Evolutionary conservation across 1,139 yeast species (phyloP).

Genomic region (Saccharomyces hybrid): DNA sequence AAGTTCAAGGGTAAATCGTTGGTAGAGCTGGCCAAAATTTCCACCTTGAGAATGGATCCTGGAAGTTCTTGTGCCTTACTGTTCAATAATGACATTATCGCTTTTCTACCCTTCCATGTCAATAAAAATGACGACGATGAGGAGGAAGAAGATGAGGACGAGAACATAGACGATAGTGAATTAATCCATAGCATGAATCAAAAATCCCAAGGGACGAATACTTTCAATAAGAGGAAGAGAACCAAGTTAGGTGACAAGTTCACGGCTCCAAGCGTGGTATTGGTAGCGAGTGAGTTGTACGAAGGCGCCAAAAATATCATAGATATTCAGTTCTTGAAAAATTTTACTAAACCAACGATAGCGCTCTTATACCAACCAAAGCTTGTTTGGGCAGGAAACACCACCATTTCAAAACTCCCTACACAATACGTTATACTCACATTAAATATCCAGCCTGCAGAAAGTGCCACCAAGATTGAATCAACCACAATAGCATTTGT

Average conservation of each 20-base stretch:
- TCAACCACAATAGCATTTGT: constrained; percentile 23
- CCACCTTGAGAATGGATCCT: constrained; percentile 62
- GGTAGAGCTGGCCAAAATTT: constrained; percentile 37
- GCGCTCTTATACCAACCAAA: constrained; percentile 61
- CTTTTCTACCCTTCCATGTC: constrained; percentile 52
- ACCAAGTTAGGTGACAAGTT: constrained; percentile 6
- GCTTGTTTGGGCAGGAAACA: constrained; percentile 70
- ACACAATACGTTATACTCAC: constrained; percentile 22
- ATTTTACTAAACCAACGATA: constrained; percentile 73
- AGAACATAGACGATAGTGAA: constrained; percentile 14
- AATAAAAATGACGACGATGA: constrained; percentile 25
- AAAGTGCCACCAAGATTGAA: constrained; percentile 9
- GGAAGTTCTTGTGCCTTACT: constrained; percentile 54
- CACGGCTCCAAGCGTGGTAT: constrained; percentile 33
- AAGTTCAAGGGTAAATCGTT: constrained; percentile 48
- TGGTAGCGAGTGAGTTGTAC: constrained; percentile 52
- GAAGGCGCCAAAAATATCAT: constrained; percentile 53
- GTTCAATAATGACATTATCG: constrained; percentile 62
- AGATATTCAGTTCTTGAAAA: constrained; percentile 61
- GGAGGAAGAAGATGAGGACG: constrained; percentile 34
- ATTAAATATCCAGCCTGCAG: constrained; percentile 13
- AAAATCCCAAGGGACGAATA: constrained; percentile 23
- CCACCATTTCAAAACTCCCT: constrained; percentile 19
- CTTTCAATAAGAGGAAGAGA: constrained; percentile 19
- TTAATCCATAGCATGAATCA: constrained; percentile 31